Conservation (phyloP, 2,329 filamentous ascomycete species). For the Periconia sp. region DNA sequence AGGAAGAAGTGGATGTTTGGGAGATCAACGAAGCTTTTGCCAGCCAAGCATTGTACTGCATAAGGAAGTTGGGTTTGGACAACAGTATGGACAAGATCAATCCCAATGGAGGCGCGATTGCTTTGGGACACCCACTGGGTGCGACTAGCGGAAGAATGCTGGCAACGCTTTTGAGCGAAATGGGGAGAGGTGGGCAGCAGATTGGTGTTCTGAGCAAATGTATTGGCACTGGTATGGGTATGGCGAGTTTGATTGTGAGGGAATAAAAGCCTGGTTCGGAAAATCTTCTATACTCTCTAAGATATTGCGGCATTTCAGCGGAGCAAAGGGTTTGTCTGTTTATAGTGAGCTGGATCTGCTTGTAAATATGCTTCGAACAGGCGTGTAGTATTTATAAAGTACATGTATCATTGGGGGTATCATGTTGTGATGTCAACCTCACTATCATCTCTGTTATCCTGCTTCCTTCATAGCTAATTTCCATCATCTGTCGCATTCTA, state of each 20-base stretch:
- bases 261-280: slow-evolving; percentile 34
- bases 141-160: slow-evolving; percentile 84
- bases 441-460: neutral
- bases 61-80: slow-evolving; percentile 70
- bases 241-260: slow-evolving; percentile 55
- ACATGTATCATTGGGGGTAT: slow-evolving; percentile 2
- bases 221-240: slow-evolving; percentile 56
- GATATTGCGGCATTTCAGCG: too few relatives aligned
- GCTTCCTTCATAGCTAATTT: neutral
- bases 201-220: slow-evolving; percentile 92
- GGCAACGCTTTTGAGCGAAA: slow-evolving; percentile 69
- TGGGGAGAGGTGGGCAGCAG: slow-evolving; percentile 68
- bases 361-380: too few relatives aligned
- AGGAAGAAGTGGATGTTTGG: slow-evolving; percentile 77
- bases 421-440: neutral
- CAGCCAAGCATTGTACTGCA: slow-evolving; percentile 67
- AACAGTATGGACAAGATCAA: slow-evolving; percentile 75
- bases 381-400: too few relatives aligned
- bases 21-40: slow-evolving; percentile 88
- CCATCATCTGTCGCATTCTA: neutral
- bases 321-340: too few relatives aligned
- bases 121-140: slow-evolving; percentile 88
- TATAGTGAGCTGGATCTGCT: too few relatives aligned
- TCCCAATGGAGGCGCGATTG: slow-evolving; percentile 90
- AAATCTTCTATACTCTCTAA: too few relatives aligned